Evolutionary conservation across 2,329 filamentous ascomycete genomes (phyloP), one percentile per base, ranked within the genome.

Genomic region (Raffaelea deltoideospora): DNA sequence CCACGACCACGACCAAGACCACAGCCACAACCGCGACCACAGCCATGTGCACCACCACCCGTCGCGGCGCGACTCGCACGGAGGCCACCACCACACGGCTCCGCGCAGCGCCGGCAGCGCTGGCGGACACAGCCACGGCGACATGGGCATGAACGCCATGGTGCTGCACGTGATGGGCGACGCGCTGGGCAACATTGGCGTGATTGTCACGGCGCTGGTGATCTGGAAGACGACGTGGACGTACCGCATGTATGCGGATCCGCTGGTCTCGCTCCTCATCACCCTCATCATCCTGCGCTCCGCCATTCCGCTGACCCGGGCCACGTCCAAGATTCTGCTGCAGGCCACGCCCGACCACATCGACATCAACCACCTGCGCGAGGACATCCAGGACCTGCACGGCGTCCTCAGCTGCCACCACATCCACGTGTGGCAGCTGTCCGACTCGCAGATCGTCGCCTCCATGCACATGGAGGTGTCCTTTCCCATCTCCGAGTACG

Each of bases 401-500:
- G 87, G 87, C 30, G 81, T 98, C 33, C 65, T 90, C 42, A 85
- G 81, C 53, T 94, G 86, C 52, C 90, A 98, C 58, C 88, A 98
- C 55, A 69, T 98, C 18, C 90, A 98, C 54, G 86, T 98, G 43
- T 98, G 90, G 90, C 88, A 96, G 57, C 71, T 98, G 24, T 93
- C 82, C 14, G 88, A 96, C 53, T 90, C 86, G 36, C 94, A 95
- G 63, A 67, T 94, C 24, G 80, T 98, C 27, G 88, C 90, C 11
- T 90, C 82, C 10, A 73, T 98, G 58, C 90, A 98, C 53, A 79
- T 98, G 31, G 85, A 94, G 55, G 80, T 98, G 18, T 76, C 78
- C 33, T 94, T 93, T 54, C 82, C 87, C 47, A 86, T 93, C 55
- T 79, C 86, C 52, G 82, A 81, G 34, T 75, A 86, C 47, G 79